A percentile compares a stretch with the other conserved stretches of the same genome.
Conservation (phyloP, 225 moss, liverwort and hornwort species). For the Pseudoscleropodium purum region DNA sequence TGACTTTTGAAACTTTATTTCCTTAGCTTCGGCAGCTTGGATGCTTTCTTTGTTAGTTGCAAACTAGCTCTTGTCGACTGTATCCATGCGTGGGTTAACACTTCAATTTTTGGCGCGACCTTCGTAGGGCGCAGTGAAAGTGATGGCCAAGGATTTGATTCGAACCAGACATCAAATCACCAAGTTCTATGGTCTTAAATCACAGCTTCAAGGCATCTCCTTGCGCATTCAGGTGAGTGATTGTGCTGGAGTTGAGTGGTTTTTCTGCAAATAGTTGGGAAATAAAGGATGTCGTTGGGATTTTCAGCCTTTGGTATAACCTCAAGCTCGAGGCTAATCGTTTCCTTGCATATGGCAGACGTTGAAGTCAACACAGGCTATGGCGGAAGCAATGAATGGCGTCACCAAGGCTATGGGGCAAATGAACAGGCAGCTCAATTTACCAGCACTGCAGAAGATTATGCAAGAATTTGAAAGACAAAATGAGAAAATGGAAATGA, state of each 20-base stretch:
- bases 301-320: neutral
- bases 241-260: neutral
- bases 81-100: neutral
- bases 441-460: conserved; percentile 95
- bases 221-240: conserved; percentile 69
- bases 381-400: conserved; percentile 99
- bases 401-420: conserved; percentile 98
- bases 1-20: neutral
- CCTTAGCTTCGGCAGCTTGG: neutral
- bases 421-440: conserved; percentile 97
- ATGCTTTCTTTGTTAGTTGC: neutral
- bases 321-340: neutral
- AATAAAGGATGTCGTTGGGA: neutral
- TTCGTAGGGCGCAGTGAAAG: conserved; percentile 73
- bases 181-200: conserved; percentile 89
- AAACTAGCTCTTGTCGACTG: neutral
- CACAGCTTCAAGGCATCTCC: conserved; percentile 91
- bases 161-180: conserved; percentile 93
- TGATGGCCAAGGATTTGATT: conserved; percentile 98
- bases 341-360: conserved; percentile 44
- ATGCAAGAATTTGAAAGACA: conserved; percentile 96
- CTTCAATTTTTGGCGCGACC: neutral
- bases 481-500: conserved; percentile 98
- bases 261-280: neutral
- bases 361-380: conserved; percentile 91